A percentile compares a stretch with the other conserved stretches of the same genome.
Conservation (phyloP, 257 asterid species). For the Prunella vulgaris region DNA sequence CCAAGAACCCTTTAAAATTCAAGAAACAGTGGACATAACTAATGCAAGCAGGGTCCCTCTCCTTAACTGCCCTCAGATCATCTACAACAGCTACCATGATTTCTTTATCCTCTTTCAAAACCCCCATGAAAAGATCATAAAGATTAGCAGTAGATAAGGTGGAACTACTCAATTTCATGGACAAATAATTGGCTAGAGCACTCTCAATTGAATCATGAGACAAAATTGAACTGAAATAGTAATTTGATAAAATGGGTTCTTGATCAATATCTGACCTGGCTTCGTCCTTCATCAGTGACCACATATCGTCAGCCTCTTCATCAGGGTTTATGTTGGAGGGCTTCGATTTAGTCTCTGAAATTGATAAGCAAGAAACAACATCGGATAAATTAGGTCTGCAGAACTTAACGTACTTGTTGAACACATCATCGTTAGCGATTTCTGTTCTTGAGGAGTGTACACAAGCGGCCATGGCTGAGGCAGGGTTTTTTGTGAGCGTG, state of each 20-base stretch:
- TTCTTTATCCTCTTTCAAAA: conserved; percentile 46
- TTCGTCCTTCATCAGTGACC: conserved; percentile 65
- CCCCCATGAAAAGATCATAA: conserved; percentile 44
- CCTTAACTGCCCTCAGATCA: conserved; percentile 70
- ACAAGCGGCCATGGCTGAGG: conserved; percentile 57
- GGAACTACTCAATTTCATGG: conserved; percentile 53
- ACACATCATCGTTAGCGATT: conserved; percentile 33
- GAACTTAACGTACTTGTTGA: conserved; percentile 37
- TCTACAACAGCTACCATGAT: conserved; percentile 45
- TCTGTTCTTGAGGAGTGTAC: conserved; percentile 56
- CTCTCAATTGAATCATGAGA: conserved; percentile 56
- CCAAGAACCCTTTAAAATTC: conserved; percentile 78
- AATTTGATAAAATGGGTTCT: conserved; percentile 67
- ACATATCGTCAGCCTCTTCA: conserved; percentile 34
- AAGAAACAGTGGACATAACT: conserved; percentile 76
- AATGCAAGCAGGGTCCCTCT: conserved; percentile 90
- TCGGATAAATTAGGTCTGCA: conserved; percentile 42
- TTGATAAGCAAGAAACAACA: conserved; percentile 35
- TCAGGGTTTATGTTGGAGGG: not conserved
- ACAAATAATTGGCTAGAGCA: conserved; percentile 61
- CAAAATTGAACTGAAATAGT: conserved; percentile 49
- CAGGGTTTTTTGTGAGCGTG: conserved; percentile 11
- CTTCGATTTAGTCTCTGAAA: conserved; percentile 21
- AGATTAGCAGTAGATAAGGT: conserved; percentile 50
- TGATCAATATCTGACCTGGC: conserved; percentile 57